Evolutionary conservation across 2,329 filamentous ascomycete species (phyloP).

Genomic region (Mariannaea sp.): DNA sequence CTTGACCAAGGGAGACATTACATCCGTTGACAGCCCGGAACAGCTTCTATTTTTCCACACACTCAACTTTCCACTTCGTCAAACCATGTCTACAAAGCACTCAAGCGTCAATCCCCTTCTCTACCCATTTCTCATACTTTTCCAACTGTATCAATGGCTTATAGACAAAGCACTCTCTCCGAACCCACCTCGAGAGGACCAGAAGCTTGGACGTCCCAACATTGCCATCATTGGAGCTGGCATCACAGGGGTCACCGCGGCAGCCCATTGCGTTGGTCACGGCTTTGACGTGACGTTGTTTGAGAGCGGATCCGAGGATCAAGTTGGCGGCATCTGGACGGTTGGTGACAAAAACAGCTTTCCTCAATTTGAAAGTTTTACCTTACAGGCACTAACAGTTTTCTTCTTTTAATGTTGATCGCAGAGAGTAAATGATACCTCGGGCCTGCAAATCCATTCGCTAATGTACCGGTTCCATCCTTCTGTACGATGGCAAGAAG

Average conservation of each 20-base stretch:
- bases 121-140: conserved; percentile 65
- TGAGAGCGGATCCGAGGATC: conserved; percentile 68
- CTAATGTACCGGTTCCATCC: conserved; percentile 90
- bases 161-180: conserved; percentile 71
- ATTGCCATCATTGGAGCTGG: conserved; percentile 73
- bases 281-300: conserved; percentile 83
- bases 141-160: conserved; percentile 68
- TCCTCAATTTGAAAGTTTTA: too few relatives aligned
- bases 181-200: conserved; percentile 64
- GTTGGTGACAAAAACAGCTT: conserved; percentile 54
- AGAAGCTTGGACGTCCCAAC: conserved; percentile 63
- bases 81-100: neutral
- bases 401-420: too few relatives aligned
- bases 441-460: conserved; percentile 81
- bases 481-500: conserved; percentile 71
- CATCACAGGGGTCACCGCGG: conserved; percentile 76
- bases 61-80: too few relatives aligned
- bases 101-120: conserved; percentile 45
- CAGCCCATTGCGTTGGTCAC: conserved; percentile 82
- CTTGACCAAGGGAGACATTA: too few relatives aligned
- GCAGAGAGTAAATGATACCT: conserved; percentile 83
- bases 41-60: too few relatives aligned
- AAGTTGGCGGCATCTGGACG: conserved; percentile 81
- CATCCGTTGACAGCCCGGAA: too few relatives aligned
- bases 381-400: too few relatives aligned